A percentile compares a stretch with the other conserved stretches of the same genome.
Evolutionary conservation across 2,329 filamentous ascomycete genomes (phyloP).

Genomic region (Scytalidium lignicola): DNA sequence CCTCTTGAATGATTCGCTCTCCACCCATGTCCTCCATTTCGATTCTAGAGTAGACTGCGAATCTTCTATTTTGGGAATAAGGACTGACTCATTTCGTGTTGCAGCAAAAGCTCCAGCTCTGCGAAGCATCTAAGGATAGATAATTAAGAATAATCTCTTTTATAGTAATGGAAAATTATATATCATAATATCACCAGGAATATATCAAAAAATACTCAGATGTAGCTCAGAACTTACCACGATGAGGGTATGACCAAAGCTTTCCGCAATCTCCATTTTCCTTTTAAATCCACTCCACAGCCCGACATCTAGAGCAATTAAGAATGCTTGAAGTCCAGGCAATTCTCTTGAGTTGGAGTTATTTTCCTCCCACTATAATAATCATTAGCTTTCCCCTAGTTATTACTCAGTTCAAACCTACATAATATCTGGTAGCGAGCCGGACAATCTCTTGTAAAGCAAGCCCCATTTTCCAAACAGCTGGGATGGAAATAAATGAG

Average conservation of each 20-base stretch:
- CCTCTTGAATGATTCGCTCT: conserved; percentile 63
- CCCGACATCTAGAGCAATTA: conserved; percentile 46
- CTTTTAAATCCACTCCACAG: conserved; percentile 55
- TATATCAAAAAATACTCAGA: conserved; percentile 13
- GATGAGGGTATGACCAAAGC: conserved; percentile 47
- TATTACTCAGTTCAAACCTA: conserved; percentile 1
- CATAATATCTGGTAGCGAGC: conserved; percentile 7
- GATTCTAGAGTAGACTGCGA: conserved; percentile 50
- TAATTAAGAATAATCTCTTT: too few species aligned
- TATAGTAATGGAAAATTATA: too few species aligned
- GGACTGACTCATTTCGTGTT: conserved; percentile 48
- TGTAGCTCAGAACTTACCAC: conserved; percentile 29
- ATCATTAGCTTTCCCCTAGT: not conserved
- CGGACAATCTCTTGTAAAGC: conserved; percentile 16
- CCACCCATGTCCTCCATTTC: conserved; percentile 63
- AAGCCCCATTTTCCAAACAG: conserved; percentile 19
- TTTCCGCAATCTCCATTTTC: conserved; percentile 55
- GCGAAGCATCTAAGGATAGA: conserved; percentile 38
- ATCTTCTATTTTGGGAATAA: conserved; percentile 48
- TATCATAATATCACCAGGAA: too few species aligned
- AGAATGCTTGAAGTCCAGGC: conserved; percentile 44
- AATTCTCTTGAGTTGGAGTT: conserved; percentile 46
- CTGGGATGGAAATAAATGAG: conserved; percentile 12
- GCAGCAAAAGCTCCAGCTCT: conserved; percentile 34
- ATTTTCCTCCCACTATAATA: conserved; percentile 38